Evolutionary conservation across 2,329 filamentous ascomycete species (phyloP).

Genomic region (Falciphora oryzae): DNA sequence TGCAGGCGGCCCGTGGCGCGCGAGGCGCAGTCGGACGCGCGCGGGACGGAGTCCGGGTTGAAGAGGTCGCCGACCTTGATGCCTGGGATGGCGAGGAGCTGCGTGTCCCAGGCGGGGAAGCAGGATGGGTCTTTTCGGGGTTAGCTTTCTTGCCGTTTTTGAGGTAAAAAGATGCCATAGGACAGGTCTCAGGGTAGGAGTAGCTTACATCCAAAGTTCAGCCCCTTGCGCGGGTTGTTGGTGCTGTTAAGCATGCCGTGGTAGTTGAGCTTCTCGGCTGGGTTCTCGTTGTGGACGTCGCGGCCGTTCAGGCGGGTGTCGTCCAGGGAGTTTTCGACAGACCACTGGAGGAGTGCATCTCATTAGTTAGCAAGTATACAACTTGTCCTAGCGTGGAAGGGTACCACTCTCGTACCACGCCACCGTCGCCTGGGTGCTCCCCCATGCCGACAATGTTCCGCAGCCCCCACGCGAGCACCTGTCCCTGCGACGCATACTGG

Average conservation of each 20-base stretch:
- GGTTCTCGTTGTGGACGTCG: constrained; percentile 64
- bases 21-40: constrained; percentile 22
- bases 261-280: constrained; percentile 69
- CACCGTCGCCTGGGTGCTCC: constrained; percentile 49
- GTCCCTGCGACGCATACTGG: constrained; percentile 41
- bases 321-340: constrained; percentile 67
- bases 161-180: no score
- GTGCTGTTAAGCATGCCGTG: constrained; percentile 50
- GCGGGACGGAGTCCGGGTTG: constrained; percentile 20
- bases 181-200: constrained; percentile 39
- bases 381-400: not conserved
- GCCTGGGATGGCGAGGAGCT: constrained; percentile 26
- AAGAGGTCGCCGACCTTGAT: constrained; percentile 32
- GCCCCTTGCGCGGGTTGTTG: constrained; percentile 22
- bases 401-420: constrained; percentile 27
- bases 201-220: constrained; percentile 53
- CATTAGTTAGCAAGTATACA: not conserved
- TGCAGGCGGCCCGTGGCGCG: constrained; percentile 38
- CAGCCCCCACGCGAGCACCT: constrained; percentile 60
- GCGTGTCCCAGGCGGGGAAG: constrained; percentile 50
- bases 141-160: not conserved
- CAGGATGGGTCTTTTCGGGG: constrained; percentile 45
- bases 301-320: constrained; percentile 49
- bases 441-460: constrained; percentile 61
- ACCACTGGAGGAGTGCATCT: constrained; percentile 29